Conservation (phyloP, 2,329 filamentous ascomycete genomes). For the Fusarium setosum region DNA sequence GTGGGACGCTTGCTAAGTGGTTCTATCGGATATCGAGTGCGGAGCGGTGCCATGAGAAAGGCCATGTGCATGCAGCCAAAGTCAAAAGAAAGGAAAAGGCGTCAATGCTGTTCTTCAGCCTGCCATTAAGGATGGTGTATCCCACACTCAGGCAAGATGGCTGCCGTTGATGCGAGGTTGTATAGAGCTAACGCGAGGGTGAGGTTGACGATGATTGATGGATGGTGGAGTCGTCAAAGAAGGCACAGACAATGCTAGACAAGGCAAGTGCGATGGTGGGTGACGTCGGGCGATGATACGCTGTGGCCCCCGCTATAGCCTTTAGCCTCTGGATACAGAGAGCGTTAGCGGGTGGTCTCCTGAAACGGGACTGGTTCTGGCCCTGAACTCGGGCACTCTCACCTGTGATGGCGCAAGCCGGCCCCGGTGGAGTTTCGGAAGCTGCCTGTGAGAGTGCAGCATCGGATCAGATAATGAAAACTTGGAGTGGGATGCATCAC, state of each 20-base stretch:
- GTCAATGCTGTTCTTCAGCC: background rate
- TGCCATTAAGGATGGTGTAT: too few species aligned
- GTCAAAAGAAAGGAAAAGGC: background rate
- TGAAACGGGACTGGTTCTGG: conserved; percentile 22
- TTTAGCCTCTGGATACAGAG: background rate
- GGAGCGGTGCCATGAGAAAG: background rate
- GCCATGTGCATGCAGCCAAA: background rate
- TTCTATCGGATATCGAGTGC: background rate
- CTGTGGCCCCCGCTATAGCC: conserved; percentile 9
- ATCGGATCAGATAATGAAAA: conserved; percentile 27
- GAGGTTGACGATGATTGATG: conserved; percentile 28
- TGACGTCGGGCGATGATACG: conserved; percentile 21
- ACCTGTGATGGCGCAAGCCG: conserved; percentile 1
- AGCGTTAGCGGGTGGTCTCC: conserved; percentile 31
- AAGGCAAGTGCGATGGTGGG: conserved; percentile 11
- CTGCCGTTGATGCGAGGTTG: conserved; percentile 6
- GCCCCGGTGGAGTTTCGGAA: conserved; percentile 12
- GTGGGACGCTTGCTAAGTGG: conserved; percentile 28
- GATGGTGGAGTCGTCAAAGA: conserved; percentile 2
- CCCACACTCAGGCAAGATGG: background rate
- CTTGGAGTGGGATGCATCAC: conserved; percentile 3
- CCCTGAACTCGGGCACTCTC: conserved; percentile 3
- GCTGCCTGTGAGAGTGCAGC: conserved; percentile 9
- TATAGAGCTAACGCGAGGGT: conserved; percentile 17
- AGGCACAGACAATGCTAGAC: conserved; percentile 8